phyloP scores from a whole-genome alignment of 768 basidiomycete genomes.

The Phaeotremella fagi region DNA sequence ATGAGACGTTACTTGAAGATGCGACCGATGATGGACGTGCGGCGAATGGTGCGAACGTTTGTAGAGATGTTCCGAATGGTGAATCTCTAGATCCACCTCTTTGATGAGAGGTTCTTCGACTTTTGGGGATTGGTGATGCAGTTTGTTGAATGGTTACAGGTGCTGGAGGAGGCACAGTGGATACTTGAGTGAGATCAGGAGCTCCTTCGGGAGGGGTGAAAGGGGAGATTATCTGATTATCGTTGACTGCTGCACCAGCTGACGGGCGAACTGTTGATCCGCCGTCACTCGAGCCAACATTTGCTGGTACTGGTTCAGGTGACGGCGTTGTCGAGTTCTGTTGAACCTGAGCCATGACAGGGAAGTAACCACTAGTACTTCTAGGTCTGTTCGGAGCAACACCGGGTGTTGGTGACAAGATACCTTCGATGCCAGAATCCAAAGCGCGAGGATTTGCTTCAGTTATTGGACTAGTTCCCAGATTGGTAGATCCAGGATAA shows the following conservation, averaged over 20 bases:
- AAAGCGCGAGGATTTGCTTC: not conserved
- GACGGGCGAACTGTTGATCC: not conserved
- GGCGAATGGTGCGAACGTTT: not conserved
- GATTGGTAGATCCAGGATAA: no score
- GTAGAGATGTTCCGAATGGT: slow-evolving; percentile 2
- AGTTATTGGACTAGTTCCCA: not conserved
- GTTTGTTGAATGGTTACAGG: not conserved
- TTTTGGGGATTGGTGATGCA: not conserved
- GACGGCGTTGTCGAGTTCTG: not conserved
- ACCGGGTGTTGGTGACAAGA: not conserved
- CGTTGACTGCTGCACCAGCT: not conserved
- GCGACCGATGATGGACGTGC: slow-evolving; percentile 18
- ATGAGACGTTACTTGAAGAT: slow-evolving; percentile 19
- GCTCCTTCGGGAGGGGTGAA: not conserved
- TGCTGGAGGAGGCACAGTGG: no score
- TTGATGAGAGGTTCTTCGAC: not conserved
- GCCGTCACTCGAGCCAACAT: not conserved
- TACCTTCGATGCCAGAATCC: not conserved
- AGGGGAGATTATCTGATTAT: no score
- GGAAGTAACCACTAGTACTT: not conserved
- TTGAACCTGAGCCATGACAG: not conserved
- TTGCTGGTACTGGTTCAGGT: not conserved
- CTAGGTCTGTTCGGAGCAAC: not conserved
- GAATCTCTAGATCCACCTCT: slow-evolving; percentile 2
- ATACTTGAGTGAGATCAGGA: not conserved